Conservation (phyloP, 2,329 filamentous ascomycete genomes). For the Trichoderma citrinoviride region DNA sequence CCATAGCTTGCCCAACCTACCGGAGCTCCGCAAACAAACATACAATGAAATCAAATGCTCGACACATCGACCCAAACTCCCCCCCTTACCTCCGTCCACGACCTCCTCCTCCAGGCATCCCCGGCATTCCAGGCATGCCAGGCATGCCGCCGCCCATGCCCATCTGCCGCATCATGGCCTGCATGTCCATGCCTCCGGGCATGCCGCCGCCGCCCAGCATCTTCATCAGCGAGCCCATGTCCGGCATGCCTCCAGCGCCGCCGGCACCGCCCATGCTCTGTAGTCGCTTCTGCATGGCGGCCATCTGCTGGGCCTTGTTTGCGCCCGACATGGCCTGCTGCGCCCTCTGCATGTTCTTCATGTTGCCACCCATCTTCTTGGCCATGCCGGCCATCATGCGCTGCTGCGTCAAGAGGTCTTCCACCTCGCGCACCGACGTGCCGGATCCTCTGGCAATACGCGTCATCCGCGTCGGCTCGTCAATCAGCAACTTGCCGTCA, state of each 20-base stretch:
- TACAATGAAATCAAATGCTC: constrained; percentile 7
- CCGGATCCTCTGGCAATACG: constrained; percentile 86
- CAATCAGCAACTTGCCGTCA: constrained; percentile 90
- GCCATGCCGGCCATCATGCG: constrained; percentile 99
- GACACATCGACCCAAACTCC: not conserved
- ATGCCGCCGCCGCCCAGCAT: constrained; percentile 75
- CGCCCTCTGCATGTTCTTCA: constrained; percentile 95
- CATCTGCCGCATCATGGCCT: constrained; percentile 75
- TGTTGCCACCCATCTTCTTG: constrained; percentile 96
- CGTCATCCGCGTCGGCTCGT: constrained; percentile 90
- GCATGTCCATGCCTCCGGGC: constrained; percentile 72
- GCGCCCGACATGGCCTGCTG: constrained; percentile 87
- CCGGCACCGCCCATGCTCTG: constrained; percentile 82
- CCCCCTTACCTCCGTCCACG: constrained; percentile 32
- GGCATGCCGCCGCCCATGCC: constrained; percentile 53
- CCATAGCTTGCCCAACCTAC: constrained; percentile 18
- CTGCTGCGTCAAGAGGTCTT: constrained; percentile 95
- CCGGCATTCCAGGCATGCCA: constrained; percentile 30
- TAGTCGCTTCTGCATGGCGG: constrained; percentile 94
- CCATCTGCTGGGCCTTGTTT: constrained; percentile 90
- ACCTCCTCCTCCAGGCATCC: constrained; percentile 33
- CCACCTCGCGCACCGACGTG: constrained; percentile 86
- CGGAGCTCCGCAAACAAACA: constrained; percentile 11
- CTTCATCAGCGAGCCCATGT: constrained; percentile 85
- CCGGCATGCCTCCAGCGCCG: constrained; percentile 67